A percentile compares a stretch with the other conserved stretches of the same genome.
Evolutionary conservation across 106 monocot species (phyloP).

Genomic region (Xerophyta viscosa): DNA sequence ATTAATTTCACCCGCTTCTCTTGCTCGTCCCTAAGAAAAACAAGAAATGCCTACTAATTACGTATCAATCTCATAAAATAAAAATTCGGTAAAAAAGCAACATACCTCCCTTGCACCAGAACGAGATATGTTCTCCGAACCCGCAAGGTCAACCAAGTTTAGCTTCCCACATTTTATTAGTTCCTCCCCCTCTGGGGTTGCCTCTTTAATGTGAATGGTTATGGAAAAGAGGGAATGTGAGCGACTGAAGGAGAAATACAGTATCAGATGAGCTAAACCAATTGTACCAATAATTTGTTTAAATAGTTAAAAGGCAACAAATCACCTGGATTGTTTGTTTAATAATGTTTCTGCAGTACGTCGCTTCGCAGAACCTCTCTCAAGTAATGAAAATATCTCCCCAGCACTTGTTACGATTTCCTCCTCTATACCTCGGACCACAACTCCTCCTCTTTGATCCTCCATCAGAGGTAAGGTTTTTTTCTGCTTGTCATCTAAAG

Average conservation of each 20-base stretch:
- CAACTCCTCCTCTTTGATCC: slow-evolving; percentile 95
- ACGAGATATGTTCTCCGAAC: slow-evolving; percentile 96
- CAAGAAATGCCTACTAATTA: too few relatives aligned
- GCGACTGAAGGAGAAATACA: slow-evolving; percentile 39
- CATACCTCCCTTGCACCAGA: slow-evolving; percentile 94
- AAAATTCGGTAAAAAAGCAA: too few relatives aligned
- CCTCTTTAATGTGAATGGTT: slow-evolving; percentile 99
- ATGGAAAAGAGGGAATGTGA: slow-evolving; percentile 98
- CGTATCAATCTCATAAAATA: not conserved
- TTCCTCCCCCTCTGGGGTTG: slow-evolving; percentile 99
- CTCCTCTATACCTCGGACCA: slow-evolving; percentile 91
- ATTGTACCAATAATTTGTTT: not conserved
- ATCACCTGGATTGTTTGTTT: slow-evolving; percentile 96
- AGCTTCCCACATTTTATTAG: slow-evolving; percentile 96
- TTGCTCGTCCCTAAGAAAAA: slow-evolving; percentile 68
- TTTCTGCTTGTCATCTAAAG: slow-evolving; percentile 79
- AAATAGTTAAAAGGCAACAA: not conserved
- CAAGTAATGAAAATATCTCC: slow-evolving; percentile 89
- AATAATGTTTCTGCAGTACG: slow-evolving; percentile 94
- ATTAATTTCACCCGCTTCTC: slow-evolving; percentile 99
- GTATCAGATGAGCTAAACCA: not conserved
- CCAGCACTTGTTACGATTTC: slow-evolving; percentile 85
- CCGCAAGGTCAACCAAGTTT: slow-evolving; percentile 95
- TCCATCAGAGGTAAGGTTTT: slow-evolving; percentile 92
- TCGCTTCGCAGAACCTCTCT: slow-evolving; percentile 88